Conservation (phyloP, 164 flowering plant genomes). For the Magnolia sinica region DNA sequence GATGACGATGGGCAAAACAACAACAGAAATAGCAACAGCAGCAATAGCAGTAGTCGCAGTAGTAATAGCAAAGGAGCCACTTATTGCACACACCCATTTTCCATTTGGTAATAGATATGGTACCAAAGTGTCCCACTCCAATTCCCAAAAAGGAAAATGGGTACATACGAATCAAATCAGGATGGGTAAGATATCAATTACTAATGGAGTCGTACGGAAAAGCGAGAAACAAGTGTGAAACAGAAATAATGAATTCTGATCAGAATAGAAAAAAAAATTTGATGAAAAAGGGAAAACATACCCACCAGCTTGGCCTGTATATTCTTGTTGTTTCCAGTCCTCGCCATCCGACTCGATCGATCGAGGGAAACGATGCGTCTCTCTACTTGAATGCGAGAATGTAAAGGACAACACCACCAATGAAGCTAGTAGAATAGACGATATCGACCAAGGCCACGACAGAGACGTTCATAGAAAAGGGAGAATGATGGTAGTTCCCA, state of each 20-base stretch:
- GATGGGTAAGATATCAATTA: too few species aligned
- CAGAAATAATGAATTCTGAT: background rate
- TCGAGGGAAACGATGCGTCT: background rate
- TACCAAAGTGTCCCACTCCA: too few species aligned
- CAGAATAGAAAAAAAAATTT: background rate
- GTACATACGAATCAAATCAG: too few species aligned
- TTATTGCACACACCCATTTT: too few species aligned
- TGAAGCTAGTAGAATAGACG: background rate
- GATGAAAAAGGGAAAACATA: conserved; percentile 24
- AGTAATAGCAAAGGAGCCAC: too few species aligned
- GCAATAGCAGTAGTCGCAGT: too few species aligned
- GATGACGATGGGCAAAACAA: too few species aligned
- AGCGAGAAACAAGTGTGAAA: background rate
- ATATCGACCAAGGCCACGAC: background rate
- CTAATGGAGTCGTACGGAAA: background rate
- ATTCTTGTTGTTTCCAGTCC: conserved; percentile 38
- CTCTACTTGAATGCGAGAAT: background rate
- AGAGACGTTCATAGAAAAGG: background rate
- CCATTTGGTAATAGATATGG: too few species aligned
- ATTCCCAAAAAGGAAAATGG: too few species aligned
- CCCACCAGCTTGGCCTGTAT: conserved; percentile 70
- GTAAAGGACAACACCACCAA: background rate
- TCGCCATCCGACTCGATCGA: conserved; percentile 23
- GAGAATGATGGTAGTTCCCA: background rate
- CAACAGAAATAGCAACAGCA: too few species aligned